A percentile compares a stretch with the other conserved stretches of the same genome.
phyloP scores from a whole-genome alignment of 768 basidiomycete species.

The Fistulinella prunicolor region DNA sequence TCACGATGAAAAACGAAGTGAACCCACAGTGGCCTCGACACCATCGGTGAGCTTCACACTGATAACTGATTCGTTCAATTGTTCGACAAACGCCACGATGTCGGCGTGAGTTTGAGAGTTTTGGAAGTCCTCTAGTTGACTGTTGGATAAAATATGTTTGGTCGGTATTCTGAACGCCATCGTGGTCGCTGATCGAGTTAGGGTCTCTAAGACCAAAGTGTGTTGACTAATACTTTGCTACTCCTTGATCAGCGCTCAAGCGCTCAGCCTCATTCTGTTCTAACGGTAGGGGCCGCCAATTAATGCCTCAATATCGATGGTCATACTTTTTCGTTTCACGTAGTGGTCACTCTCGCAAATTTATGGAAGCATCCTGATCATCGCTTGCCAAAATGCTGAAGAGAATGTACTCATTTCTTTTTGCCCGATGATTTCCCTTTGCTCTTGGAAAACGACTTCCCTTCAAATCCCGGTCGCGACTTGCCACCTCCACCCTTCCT shows the following conservation, averaged over 20 bases:
- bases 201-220: background rate
- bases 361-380: background rate
- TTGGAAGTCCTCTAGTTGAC: conserved; percentile 83
- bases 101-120: conserved; percentile 63
- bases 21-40: conserved; percentile 59
- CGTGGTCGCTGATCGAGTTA: conserved; percentile 14
- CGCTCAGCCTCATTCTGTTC: too few species aligned
- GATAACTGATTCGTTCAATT: conserved; percentile 71
- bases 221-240: background rate
- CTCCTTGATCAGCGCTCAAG: too few species aligned
- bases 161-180: conserved; percentile 49
- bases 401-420: conserved; percentile 18
- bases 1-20: conserved; percentile 1
- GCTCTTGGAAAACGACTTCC: conserved; percentile 69
- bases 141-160: conserved; percentile 73
- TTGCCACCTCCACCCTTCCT: conserved; percentile 53
- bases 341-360: too few species aligned
- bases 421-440: conserved; percentile 32
- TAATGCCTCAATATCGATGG: too few species aligned
- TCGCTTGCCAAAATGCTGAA: background rate
- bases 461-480: conserved; percentile 84
- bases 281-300: too few species aligned
- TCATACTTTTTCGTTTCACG: too few species aligned
- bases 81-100: conserved; percentile 67
- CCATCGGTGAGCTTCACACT: conserved; percentile 73